Evolutionary conservation across 2,329 filamentous ascomycete species (phyloP).

Genomic region (Elsinoe batatas): DNA sequence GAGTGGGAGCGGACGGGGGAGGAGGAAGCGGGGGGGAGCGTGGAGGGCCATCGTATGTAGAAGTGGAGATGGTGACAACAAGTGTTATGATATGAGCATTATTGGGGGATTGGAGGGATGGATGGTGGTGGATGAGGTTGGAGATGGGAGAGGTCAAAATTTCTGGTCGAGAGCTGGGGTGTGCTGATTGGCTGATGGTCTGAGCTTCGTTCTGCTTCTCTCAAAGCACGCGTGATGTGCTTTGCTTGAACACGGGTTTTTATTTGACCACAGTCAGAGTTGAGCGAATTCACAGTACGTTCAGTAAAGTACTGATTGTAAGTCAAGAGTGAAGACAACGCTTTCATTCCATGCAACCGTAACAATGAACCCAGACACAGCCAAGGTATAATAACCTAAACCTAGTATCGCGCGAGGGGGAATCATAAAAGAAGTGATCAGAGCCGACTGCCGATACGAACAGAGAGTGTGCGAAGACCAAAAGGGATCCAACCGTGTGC

Average conservation of each 20-base stretch:
- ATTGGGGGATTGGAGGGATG: not conserved
- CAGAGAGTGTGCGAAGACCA: not conserved
- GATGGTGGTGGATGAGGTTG: not conserved
- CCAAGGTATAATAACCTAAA: constrained; percentile 7
- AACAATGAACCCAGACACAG: constrained; percentile 3
- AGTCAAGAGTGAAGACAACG: constrained; percentile 10
- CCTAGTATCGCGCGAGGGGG: constrained; percentile 12
- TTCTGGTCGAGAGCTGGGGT: not conserved
- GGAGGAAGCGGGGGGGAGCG: not conserved
- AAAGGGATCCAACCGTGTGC: not conserved
- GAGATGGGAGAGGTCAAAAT: not conserved
- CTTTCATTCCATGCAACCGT: constrained; percentile 12
- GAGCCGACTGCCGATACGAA: not conserved
- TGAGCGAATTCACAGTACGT: too few relatives aligned
- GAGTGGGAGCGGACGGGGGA: not conserved
- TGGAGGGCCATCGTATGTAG: not conserved
- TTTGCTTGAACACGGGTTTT: not conserved
- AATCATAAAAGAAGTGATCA: constrained; percentile 9
- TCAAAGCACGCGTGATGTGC: not conserved
- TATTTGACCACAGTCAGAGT: not conserved
- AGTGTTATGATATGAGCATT: not conserved
- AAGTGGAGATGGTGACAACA: not conserved
- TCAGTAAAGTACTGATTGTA: not conserved
- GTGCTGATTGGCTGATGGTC: not conserved
- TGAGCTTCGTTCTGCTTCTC: not conserved